phyloP scores from a whole-genome alignment of 768 basidiomycete species.

The Pulveroboletus sp. region DNA sequence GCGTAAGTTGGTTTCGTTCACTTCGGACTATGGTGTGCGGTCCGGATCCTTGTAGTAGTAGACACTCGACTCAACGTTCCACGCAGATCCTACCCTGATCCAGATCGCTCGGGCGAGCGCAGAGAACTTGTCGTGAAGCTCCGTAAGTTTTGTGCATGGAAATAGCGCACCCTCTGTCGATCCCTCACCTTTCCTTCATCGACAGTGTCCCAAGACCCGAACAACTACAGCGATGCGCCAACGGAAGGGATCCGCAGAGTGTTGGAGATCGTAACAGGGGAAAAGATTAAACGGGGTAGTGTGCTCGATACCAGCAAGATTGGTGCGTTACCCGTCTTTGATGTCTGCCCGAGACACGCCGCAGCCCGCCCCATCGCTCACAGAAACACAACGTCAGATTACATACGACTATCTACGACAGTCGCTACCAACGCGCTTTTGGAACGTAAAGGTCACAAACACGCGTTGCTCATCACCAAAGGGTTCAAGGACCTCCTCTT shows the following conservation, averaged over 20 bases:
- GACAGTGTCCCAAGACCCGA: slow-evolving; percentile 83
- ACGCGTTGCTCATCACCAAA: slow-evolving; percentile 85
- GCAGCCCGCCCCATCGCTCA: too few relatives aligned
- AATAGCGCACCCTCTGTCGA: too few relatives aligned
- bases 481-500: slow-evolving; percentile 89
- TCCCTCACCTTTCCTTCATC: neutral
- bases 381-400: slow-evolving; percentile 47
- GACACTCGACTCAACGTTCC: neutral
- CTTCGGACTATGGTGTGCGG: too few relatives aligned
- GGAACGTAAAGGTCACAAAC: slow-evolving; percentile 90
- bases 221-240: slow-evolving; percentile 87
- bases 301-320: slow-evolving; percentile 76
- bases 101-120: slow-evolving; percentile 51
- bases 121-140: slow-evolving; percentile 91
- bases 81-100: slow-evolving; percentile 67
- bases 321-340: slow-evolving; percentile 38
- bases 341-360: too few relatives aligned
- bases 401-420: slow-evolving; percentile 88
- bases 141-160: slow-evolving; percentile 38
- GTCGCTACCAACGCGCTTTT: slow-evolving; percentile 95
- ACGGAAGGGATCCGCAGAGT: slow-evolving; percentile 90
- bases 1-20: slow-evolving; percentile 45
- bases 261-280: slow-evolving; percentile 69
- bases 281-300: slow-evolving; percentile 60
- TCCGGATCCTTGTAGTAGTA: neutral